Evolutionary conservation across 2,329 filamentous ascomycete genomes (phyloP).

Genomic region (Fusarium pseudograminearum): DNA sequence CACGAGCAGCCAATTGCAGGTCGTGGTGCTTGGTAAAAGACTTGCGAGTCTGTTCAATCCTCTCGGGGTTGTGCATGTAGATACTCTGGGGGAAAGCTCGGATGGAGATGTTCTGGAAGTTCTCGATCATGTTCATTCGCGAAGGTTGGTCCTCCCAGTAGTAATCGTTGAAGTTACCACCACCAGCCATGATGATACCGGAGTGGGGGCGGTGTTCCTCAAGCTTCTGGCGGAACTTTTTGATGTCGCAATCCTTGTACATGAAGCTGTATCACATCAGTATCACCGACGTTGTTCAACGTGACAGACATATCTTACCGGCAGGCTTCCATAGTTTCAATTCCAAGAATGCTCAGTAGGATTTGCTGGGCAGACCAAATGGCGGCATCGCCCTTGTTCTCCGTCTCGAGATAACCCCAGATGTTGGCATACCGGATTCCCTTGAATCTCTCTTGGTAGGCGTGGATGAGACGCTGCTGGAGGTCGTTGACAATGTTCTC

Average conservation of each 20-base stretch:
- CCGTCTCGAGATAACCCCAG: slow-evolving; percentile 48
- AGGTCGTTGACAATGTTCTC: slow-evolving; percentile 47
- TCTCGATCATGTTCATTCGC: slow-evolving; percentile 48
- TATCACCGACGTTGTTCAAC: slow-evolving; percentile 13
- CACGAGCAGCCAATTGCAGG: slow-evolving; percentile 45
- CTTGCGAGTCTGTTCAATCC: slow-evolving; percentile 37
- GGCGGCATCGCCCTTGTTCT: slow-evolving; percentile 48
- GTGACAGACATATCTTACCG: slow-evolving; percentile 34
- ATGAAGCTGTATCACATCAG: slow-evolving; percentile 43
- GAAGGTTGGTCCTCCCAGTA: slow-evolving; percentile 49
- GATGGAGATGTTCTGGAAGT: slow-evolving; percentile 41
- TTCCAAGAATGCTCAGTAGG: slow-evolving; percentile 44
- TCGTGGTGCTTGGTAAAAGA: slow-evolving; percentile 43
- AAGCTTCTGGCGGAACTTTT: slow-evolving; percentile 38
- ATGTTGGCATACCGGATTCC: slow-evolving; percentile 48
- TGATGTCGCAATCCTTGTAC: slow-evolving; percentile 43
- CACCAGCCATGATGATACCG: slow-evolving; percentile 47
- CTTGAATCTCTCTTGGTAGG: slow-evolving; percentile 43
- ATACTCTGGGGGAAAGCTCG: slow-evolving; percentile 47
- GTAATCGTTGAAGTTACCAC: slow-evolving; percentile 48
- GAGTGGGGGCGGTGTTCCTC: slow-evolving; percentile 47
- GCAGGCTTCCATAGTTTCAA: slow-evolving; percentile 47
- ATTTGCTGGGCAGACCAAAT: slow-evolving; percentile 49
- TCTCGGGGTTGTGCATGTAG: slow-evolving; percentile 41
- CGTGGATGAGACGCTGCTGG: slow-evolving; percentile 45